A percentile compares a stretch with the other conserved stretches of the same genome.
Conservation (phyloP, 805 yeast genomes). For the Lipomyces sp. region DNA sequence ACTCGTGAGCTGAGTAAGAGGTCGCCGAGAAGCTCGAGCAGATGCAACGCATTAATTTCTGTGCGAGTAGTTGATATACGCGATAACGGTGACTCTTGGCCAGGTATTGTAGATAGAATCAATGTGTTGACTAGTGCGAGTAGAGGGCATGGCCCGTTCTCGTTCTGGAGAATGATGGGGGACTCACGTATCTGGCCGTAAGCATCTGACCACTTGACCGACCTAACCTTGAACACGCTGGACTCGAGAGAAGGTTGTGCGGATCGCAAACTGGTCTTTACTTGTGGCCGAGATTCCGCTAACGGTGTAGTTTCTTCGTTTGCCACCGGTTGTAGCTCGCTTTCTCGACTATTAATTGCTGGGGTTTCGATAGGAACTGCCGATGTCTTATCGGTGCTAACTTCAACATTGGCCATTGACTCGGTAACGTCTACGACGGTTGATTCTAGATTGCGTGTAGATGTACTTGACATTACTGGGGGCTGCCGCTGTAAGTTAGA, state of each 20-base stretch:
- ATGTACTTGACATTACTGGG: not conserved
- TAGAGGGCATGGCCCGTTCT: conserved; percentile 87
- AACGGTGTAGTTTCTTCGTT: not conserved
- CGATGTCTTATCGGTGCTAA: not conserved
- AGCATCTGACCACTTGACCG: conserved; percentile 29
- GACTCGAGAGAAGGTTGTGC: conserved; percentile 13
- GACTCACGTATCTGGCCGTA: conserved; percentile 23
- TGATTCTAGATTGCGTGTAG: not conserved
- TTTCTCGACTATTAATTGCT: not conserved
- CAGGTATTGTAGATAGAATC: conserved; percentile 53
- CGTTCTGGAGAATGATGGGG: conserved; percentile 69
- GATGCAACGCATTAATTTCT: conserved; percentile 47
- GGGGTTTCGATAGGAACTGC: not conserved
- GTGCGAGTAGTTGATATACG: conserved; percentile 25
- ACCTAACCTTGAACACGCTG: conserved; percentile 30
- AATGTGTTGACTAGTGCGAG: conserved; percentile 77
- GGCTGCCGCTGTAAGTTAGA: not conserved
- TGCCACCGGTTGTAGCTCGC: conserved; percentile 6
- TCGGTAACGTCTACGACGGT: not conserved
- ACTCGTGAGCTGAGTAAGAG: conserved; percentile 46
- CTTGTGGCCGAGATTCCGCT: not conserved
- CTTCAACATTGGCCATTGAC: not conserved
- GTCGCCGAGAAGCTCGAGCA: conserved; percentile 59
- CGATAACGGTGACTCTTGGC: conserved; percentile 16
- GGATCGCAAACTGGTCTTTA: not conserved